Evolutionary conservation across 768 basidiomycete genomes (phyloP), one percentile per base, ranked within the genome.

Genomic region (Calocera cornea): DNA sequence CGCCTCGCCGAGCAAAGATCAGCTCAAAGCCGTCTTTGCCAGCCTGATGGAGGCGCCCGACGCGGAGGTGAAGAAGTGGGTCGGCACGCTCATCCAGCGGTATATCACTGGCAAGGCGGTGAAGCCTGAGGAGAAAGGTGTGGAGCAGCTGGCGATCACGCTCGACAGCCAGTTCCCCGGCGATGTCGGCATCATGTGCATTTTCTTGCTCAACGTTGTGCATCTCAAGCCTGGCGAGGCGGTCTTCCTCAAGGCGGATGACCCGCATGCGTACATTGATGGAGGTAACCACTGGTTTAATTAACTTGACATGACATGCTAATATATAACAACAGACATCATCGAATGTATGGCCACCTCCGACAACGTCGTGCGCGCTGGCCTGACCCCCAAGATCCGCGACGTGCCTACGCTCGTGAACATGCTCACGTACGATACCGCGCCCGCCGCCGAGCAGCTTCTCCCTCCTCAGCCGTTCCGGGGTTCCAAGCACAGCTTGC

Each of bases 291-390:
- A 33, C 33, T 74, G 19, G n/a, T 7, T 38, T 19, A 34, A 31
- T 65, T n/a, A 24, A 17, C 11, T 12, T 2, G 50, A 24, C 65
- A 69, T 41, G 19, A 34, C 29, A 38, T 17, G 64, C 66, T 66
- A 19, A 47, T 40, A 49, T 19, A 1, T 65, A 44, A n/a, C 29
- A 34, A 2, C 72, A 95, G 95, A 99, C 74, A 95, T 95, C 76
- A 92, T 98, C 74, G 97, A 98, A 75, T 95, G 93, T 79, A 98
- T 98, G 95, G 95, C 95, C 29, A 95, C 95, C 69, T 95, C 92
- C 0, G 97, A 99, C 79, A 98, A 98, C 76, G 97, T 99, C 76
- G 95, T 99, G 70, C 91, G 97, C 34, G 97, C 97, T 7, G 97
- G 97, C 16, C 86, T 99, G 41, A 99, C 97, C 0, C 95, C 97